Evolutionary conservation across 768 basidiomycete genomes (phyloP), one percentile per base, ranked within the genome.

Genomic region (Pleurotus sapidus): DNA sequence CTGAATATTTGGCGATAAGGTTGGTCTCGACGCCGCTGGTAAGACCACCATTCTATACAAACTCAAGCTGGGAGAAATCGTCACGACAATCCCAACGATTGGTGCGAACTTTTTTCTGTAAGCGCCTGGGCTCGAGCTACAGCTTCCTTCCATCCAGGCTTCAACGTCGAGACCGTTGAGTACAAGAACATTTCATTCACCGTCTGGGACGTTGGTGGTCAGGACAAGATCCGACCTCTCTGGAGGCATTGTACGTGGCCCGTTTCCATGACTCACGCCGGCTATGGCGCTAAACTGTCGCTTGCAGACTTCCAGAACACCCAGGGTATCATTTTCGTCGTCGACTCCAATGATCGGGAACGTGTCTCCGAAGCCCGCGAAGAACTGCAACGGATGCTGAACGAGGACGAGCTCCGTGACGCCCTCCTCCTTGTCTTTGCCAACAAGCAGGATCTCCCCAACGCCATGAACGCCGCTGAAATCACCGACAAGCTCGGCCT

Each of bases 171-270:
- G 84, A 98, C 97, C 60, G 97, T 99, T 64, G 96, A 98, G 76
- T 98, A 99, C 80, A 98, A 98, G 85, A 99, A 98, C 83, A 98
- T 98, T 64, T 97, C 95, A 23, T 99, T 99, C 86, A 99, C 96
- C 20, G 97, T 98, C 46, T 98, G 97, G 97, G 97, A 99, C 78
- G 97, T 99, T 62, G 97, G 97, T 85, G 97, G 96, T 67, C 96
- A 99, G 79, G 96, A 99, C 80, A 99, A 98, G 88, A 98, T 98
- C 75, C 88, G 96, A 67, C 96, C 96, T 65, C 87, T 98, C 66
- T 99, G 97, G 97, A 93, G 96, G 87, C 97, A 99, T 82, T 99
- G 97, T 97, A 69, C 70, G 94, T 86, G 55, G 46, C 63, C 62
- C 57, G 50, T 60, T 55, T 37, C 45, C 61, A 63, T 60, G 58